Base-by-base conservation (phyloP, 257 asterid species). In the Lithospermum erythrorhizon region DNA sequence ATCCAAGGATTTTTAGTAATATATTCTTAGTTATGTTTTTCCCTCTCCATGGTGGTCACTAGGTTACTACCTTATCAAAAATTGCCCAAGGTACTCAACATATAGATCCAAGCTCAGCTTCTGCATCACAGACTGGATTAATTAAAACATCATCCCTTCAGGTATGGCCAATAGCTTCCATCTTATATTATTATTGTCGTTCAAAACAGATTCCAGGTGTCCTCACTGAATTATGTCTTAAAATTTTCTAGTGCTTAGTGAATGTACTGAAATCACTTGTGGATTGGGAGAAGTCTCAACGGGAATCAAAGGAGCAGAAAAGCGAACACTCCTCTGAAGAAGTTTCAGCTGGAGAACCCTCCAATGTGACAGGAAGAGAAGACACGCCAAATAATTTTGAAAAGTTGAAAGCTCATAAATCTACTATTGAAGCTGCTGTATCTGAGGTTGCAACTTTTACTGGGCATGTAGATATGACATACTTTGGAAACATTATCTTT, bases 321-420 rank as follows among this genome's bases (percentile, higher is more conserved):
- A 77, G 69, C 58, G 70, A 72, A 57, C 85, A 76, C 66, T 68
- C 79, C 37, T 63, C 66, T 65, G 81, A 80, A 67, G 94, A 81
- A 71, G 68, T 59, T 77, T 69, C 72, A 32, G 68, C 86, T 55
- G 68, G 79, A 67, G 95, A 82, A 52, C 59, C 72, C 48, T 77
- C 73, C 66, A 90, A 89, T 74, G 68, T 73, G 41, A 84, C 73
- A 76, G 68, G 70, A 68, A 69, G 81, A 89, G 97, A 93, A 75
- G 87, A 78, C 75, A 62, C 79, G 70, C 80, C 85, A 41, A 81
- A 80, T 81, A 83, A 85, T 76, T 89, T 89, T 76, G 91, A 89
- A 95, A 93, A 82, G 83, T 70, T 80, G 79, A 91, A 91, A 81
- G 98, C 98, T 67, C 98, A 91, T 64, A 87, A 91, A 72, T 83